phyloP scores from a whole-genome alignment of 352 stramenopile genomes.

The Pythium brachiatum region DNA sequence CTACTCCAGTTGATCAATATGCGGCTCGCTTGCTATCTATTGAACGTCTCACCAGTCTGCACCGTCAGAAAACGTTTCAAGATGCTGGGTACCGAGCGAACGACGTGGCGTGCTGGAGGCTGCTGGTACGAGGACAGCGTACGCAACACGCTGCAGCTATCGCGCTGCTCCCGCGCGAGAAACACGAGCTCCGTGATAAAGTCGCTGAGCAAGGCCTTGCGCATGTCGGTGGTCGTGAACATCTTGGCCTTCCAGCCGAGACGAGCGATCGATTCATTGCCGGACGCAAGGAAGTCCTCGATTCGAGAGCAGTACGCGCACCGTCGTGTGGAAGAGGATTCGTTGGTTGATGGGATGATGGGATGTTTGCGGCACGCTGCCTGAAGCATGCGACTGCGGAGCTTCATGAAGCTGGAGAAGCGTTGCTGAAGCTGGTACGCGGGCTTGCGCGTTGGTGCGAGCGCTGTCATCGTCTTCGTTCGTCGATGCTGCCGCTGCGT shows the following conservation, averaged over 20 bases:
- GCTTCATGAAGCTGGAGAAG: constrained; percentile 58
- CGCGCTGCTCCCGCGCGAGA: constrained; percentile 13
- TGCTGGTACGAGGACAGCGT: constrained; percentile 12
- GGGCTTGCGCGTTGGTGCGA: constrained; percentile 23
- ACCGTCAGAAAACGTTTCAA: constrained; percentile 23
- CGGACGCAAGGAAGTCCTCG: constrained; percentile 33
- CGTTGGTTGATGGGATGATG: constrained; percentile 12
- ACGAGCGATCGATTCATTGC: constrained; percentile 9
- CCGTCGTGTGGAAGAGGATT: constrained; percentile 24
- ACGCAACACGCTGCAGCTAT: constrained; percentile 15
- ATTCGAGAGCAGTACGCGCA: constrained; percentile 28
- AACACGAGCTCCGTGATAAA: constrained; percentile 28
- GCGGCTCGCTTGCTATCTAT: constrained; percentile 5
- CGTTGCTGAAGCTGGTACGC: constrained; percentile 67
- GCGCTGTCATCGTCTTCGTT: background rate
- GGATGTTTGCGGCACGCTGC: constrained; percentile 41
- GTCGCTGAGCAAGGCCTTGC: constrained; percentile 25
- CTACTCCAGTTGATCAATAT: too few relatives aligned
- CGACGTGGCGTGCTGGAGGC: constrained; percentile 6
- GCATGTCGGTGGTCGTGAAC: constrained; percentile 23
- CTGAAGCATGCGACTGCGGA: constrained; percentile 45
- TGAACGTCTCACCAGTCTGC: constrained; percentile 28
- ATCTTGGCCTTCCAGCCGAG: constrained; percentile 21
- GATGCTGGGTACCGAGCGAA: constrained; percentile 20
- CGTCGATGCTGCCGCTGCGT: constrained; percentile 20